Percentiles rank a stretch among this genome's conserved stretches.
phyloP scores from a whole-genome alignment of 163 green algal species.

The Chlorella variabilis region DNA sequence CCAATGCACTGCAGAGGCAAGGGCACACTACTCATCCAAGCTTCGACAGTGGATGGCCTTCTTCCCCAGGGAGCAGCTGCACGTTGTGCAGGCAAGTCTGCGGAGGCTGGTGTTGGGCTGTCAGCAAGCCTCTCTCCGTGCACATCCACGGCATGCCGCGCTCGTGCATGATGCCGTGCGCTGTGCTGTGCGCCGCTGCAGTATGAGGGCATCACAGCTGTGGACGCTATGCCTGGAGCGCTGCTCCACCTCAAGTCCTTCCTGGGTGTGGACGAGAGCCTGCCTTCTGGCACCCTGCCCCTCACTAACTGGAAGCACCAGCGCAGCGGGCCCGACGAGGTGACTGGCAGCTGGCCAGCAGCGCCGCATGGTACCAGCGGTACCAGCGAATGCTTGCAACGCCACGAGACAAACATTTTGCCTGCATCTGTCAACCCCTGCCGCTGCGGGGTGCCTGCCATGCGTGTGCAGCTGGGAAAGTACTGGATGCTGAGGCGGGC shows the following conservation, averaged over 20 bases:
- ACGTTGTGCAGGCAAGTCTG: slow-evolving; percentile 1
- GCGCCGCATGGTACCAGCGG: no score
- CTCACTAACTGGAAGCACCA: slow-evolving; percentile 37
- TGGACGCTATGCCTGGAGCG: neutral
- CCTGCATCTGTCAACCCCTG: neutral
- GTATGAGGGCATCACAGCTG: slow-evolving; percentile 13
- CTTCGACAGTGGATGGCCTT: neutral
- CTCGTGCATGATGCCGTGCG: no score
- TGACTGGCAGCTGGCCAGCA: neutral
- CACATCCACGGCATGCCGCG: no score
- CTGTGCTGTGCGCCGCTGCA: neutral
- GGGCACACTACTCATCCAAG: neutral
- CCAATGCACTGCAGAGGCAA: neutral
- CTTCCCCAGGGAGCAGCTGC: slow-evolving; percentile 2
- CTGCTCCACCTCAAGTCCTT: slow-evolving; percentile 3
- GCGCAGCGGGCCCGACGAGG: neutral
- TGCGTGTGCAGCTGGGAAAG: neutral
- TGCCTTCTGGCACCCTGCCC: slow-evolving; percentile 17
- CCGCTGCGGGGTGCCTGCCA: no score
- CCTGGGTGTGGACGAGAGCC: neutral
- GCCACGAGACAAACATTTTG: no score
- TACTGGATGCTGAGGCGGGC: slow-evolving; percentile 7
- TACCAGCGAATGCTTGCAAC: no score
- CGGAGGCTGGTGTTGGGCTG: no score
- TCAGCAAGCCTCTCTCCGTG: no score